Evolutionary conservation across 768 basidiomycete species (phyloP).

Genomic region (Russula griseocarnosa): DNA sequence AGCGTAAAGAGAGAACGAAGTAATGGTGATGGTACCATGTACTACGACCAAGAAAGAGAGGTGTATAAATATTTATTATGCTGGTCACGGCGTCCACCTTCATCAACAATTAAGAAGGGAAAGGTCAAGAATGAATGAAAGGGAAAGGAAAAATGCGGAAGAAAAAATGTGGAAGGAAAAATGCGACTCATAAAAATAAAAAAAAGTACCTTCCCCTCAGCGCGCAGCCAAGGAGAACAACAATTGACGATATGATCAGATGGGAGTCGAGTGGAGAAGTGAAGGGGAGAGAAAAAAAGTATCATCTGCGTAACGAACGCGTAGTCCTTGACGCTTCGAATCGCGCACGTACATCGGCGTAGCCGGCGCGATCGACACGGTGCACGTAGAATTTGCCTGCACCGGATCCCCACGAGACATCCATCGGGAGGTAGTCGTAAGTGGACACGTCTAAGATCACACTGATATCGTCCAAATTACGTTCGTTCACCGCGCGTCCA

Average conservation of each 20-base stretch:
- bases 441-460: slow-evolving; percentile 67
- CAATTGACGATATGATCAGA: slow-evolving; percentile 5
- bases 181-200: not conserved
- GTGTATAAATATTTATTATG: not conserved
- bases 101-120: not conserved
- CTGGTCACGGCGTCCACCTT: not conserved
- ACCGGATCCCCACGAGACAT: slow-evolving; percentile 76
- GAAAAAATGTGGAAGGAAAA: not conserved
- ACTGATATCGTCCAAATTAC: slow-evolving; percentile 79
- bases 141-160: too few species aligned
- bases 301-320: slow-evolving; percentile 24
- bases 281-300: not conserved
- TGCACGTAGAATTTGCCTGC: slow-evolving; percentile 73
- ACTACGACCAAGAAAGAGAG: not conserved
- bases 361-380: slow-evolving; percentile 69
- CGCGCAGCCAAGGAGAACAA: not conserved
- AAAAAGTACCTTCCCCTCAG: not conserved
- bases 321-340: slow-evolving; percentile 26
- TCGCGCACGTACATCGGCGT: slow-evolving; percentile 34
- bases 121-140: not conserved
- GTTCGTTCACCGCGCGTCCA: slow-evolving; percentile 69
- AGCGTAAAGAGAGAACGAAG: not conserved
- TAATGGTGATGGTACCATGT: not conserved
- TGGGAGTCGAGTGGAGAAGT: not conserved
- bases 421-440: slow-evolving; percentile 30